Evolutionary conservation across 1,139 yeast genomes (phyloP).

Genomic region (Zygosaccharomyces pseudobailii): DNA sequence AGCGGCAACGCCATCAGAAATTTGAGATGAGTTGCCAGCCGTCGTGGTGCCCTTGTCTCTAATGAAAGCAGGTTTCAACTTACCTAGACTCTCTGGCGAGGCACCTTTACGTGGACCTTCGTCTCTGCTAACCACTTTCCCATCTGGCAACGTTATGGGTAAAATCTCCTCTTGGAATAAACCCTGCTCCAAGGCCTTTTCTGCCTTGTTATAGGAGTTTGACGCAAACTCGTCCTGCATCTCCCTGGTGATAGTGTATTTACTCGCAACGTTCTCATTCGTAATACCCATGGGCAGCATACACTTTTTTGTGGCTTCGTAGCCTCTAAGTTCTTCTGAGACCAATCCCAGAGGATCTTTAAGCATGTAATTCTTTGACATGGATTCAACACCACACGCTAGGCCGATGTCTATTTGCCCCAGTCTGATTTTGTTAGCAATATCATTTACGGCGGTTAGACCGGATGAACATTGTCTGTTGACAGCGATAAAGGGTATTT

Average conservation of each 20-base stretch:
- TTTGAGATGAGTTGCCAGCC: slow-evolving; percentile 96
- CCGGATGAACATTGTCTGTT: slow-evolving; percentile 97
- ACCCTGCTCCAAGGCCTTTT: slow-evolving; percentile 65
- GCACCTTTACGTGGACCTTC: slow-evolving; percentile 92
- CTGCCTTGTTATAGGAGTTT: slow-evolving; percentile 80
- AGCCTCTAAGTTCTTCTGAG: slow-evolving; percentile 46
- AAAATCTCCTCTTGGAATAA: slow-evolving; percentile 79
- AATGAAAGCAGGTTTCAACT: slow-evolving; percentile 83
- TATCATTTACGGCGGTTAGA: slow-evolving; percentile 79
- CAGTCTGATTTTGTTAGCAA: slow-evolving; percentile 78
- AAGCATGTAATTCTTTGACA: slow-evolving; percentile 82
- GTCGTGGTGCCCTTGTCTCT: slow-evolving; percentile 75
- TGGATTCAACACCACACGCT: slow-evolving; percentile 90
- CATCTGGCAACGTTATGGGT: slow-evolving; percentile 49
- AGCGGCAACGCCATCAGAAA: slow-evolving; percentile 93
- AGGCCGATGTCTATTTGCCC: slow-evolving; percentile 91
- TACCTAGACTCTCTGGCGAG: slow-evolving; percentile 67
- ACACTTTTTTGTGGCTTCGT: slow-evolving; percentile 56
- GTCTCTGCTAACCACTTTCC: slow-evolving; percentile 56
- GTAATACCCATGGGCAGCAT: slow-evolving; percentile 90
- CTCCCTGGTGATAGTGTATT: slow-evolving; percentile 58
- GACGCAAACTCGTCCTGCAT: slow-evolving; percentile 89
- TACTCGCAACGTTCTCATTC: slow-evolving; percentile 68
- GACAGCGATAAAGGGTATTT: slow-evolving; percentile 72
- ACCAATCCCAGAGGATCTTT: slow-evolving; percentile 56